Percentiles rank a stretch among this genome's conserved stretches.
phyloP scores from a whole-genome alignment of 352 stramenopile species.

The Globisporangium okanoganense region DNA sequence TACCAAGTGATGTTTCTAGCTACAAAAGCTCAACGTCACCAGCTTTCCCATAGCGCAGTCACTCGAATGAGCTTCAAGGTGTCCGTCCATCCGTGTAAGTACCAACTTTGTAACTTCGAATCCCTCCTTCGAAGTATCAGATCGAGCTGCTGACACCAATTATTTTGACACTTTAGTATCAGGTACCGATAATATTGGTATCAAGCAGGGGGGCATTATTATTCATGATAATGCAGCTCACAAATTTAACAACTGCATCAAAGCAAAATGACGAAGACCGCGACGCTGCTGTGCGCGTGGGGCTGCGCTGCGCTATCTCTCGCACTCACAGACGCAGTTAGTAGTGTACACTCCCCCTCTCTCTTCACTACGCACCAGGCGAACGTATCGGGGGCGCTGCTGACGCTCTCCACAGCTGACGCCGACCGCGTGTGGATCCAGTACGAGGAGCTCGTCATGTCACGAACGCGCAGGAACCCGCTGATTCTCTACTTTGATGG shows the following conservation, averaged over 20 bases:
- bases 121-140: too few relatives aligned
- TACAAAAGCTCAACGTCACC: too few relatives aligned
- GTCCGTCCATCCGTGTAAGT: too few relatives aligned
- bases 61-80: too few relatives aligned
- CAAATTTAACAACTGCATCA: neutral
- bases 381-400: neutral
- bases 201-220: neutral
- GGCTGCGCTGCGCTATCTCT: neutral
- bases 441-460: conserved; percentile 10
- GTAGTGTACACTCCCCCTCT: neutral
- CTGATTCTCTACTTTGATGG: conserved; percentile 4
- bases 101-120: too few relatives aligned
- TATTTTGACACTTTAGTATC: neutral
- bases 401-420: neutral
- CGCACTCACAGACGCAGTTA: neutral
- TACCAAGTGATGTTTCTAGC: too few relatives aligned
- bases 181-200: neutral
- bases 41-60: too few relatives aligned
- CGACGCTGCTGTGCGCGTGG: neutral
- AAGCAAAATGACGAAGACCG: neutral
- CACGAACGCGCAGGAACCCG: neutral
- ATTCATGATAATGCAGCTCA: neutral
- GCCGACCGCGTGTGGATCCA: conserved; percentile 1
- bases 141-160: too few relatives aligned
- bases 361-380: neutral